These are phyloP conservation scores for Thraustotheca clavata DNA, from an alignment of 352 stramenopile species.

Conservation along the genomic window DNA sequence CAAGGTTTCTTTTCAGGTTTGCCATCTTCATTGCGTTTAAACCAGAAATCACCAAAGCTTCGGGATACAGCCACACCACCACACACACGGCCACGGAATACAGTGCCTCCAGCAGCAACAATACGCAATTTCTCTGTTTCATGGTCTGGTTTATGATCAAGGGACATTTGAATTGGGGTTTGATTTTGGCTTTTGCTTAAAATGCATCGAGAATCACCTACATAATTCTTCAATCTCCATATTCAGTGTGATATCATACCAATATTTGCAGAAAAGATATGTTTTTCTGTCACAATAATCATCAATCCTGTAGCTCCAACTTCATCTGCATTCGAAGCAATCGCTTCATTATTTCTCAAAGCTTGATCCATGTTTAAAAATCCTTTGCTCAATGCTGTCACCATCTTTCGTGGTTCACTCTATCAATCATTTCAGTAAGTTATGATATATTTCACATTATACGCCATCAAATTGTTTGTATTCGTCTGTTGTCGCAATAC, in stretches of 20 bases:
- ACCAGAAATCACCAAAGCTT: slow-evolving; percentile 86
- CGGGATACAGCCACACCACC: slow-evolving; percentile 81
- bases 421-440: neutral
- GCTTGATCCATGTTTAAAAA: slow-evolving; percentile 68
- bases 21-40: slow-evolving; percentile 72
- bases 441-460: neutral
- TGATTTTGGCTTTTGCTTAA: slow-evolving; percentile 66
- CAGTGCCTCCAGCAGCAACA: slow-evolving; percentile 65
- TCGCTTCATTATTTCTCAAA: slow-evolving; percentile 61
- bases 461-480: slow-evolving; percentile 40
- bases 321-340: slow-evolving; percentile 55
- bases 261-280: slow-evolving; percentile 79
- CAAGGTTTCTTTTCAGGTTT: slow-evolving; percentile 70
- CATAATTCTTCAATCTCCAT: neutral
- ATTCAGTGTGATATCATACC: slow-evolving; percentile 19
- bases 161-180: slow-evolving; percentile 67
- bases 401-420: slow-evolving; percentile 10
- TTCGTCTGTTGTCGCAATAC: slow-evolving; percentile 59
- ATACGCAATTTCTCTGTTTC: slow-evolving; percentile 85
- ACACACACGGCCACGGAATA: slow-evolving; percentile 78
- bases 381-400: slow-evolving; percentile 55
- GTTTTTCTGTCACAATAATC: slow-evolving; percentile 67
- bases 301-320: slow-evolving; percentile 75
- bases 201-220: slow-evolving; percentile 75
- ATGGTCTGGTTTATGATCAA: slow-evolving; percentile 80